Conservation (phyloP, 441 rosid genomes). For the Erysimum cheiri region DNA sequence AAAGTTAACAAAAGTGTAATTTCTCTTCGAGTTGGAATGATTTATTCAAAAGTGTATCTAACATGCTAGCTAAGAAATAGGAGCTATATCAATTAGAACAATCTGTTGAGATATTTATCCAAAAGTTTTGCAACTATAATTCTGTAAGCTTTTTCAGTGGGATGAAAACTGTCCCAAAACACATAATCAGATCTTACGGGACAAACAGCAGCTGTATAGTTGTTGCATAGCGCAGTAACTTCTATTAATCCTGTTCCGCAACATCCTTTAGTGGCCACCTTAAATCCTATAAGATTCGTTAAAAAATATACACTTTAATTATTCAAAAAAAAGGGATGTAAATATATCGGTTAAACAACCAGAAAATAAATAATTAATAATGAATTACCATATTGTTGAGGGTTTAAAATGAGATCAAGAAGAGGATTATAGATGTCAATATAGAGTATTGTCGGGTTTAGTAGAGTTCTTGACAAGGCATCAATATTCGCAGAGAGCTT, state of each 20-base stretch:
- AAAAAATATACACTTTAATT: not conserved
- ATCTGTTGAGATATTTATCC: conserved; percentile 40
- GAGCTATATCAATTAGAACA: conserved; percentile 37
- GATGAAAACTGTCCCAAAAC: conserved; percentile 55
- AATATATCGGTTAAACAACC: not conserved
- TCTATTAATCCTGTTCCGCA: conserved; percentile 74
- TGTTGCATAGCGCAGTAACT: conserved; percentile 59
- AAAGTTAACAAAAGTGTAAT: not conserved
- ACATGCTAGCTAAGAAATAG: not conserved
- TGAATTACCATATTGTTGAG: conserved; percentile 53
- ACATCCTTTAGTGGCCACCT: conserved; percentile 56
- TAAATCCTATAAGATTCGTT: conserved; percentile 51
- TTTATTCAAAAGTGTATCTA: conserved; percentile 14
- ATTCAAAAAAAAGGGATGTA: not conserved
- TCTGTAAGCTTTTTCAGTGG: conserved; percentile 62
- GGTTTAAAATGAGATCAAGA: conserved; percentile 53
- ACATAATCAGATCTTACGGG: conserved; percentile 42
- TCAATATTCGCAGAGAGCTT: conserved; percentile 52
- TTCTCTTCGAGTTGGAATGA: not conserved
- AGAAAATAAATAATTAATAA: not conserved
- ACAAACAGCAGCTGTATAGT: conserved; percentile 45
- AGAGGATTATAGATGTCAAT: conserved; percentile 62
- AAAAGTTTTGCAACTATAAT: conserved; percentile 37
- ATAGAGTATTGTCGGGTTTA: conserved; percentile 46
- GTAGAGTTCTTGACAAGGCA: conserved; percentile 43